Conservation (phyloP, 352 stramenopile species). For the Phytophthora pinifolia region DNA sequence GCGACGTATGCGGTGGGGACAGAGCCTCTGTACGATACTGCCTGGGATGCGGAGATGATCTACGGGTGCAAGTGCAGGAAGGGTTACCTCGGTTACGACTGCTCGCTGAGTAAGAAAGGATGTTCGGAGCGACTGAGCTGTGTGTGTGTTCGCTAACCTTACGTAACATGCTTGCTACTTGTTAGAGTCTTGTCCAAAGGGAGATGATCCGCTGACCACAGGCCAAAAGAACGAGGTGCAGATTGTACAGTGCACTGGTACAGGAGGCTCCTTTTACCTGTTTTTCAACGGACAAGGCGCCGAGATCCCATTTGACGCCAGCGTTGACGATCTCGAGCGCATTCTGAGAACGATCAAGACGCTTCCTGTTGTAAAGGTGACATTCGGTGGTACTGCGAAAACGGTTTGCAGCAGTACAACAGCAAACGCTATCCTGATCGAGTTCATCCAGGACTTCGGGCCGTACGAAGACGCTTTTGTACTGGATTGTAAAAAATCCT, state of each 20-base stretch:
- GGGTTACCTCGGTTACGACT: constrained; percentile 83
- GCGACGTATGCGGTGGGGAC: constrained; percentile 39
- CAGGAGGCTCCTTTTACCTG: constrained; percentile 61
- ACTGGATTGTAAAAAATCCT: constrained; percentile 1
- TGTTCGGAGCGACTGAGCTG: too few relatives aligned
- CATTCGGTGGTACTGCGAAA: constrained; percentile 35
- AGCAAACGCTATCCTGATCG: constrained; percentile 57
- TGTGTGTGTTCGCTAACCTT: neutral
- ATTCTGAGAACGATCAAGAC: constrained; percentile 47
- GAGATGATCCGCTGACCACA: constrained; percentile 87
- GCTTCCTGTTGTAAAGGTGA: constrained; percentile 48
- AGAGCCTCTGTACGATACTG: constrained; percentile 49
- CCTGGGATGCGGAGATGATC: constrained; percentile 80
- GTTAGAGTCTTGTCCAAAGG: constrained; percentile 71
- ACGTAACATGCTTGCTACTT: neutral
- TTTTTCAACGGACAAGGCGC: constrained; percentile 63
- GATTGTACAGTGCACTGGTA: constrained; percentile 76
- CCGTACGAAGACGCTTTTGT: constrained; percentile 32
- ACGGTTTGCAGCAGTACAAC: constrained; percentile 43
- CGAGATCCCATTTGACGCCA: constrained; percentile 58
- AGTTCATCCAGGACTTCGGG: constrained; percentile 63
- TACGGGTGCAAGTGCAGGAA: constrained; percentile 88
- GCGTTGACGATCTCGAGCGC: constrained; percentile 39
- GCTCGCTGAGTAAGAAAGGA: constrained; percentile 51
- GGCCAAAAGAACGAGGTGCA: constrained; percentile 87